Percentiles rank a stretch among this genome's conserved stretches.
These are phyloP conservation scores for Cyberlindnera xylosilytica DNA, from an alignment of 805 yeast genomes.

Conservation along the genomic window DNA sequence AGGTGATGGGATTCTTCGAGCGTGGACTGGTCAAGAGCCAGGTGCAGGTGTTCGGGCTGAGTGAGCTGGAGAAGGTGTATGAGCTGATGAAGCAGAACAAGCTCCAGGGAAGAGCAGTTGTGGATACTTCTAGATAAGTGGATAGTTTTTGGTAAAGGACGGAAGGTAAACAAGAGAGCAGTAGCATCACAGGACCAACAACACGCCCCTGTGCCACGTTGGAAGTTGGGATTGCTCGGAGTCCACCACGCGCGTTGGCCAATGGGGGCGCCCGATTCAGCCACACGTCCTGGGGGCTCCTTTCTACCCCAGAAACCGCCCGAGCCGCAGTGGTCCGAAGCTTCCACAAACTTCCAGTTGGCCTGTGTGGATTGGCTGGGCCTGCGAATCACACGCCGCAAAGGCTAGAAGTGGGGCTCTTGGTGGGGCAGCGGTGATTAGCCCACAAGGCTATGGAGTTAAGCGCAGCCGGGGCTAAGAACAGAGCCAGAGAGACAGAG, in stretches of 20 bases:
- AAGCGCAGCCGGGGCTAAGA: background rate
- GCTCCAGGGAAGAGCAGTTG: conserved; percentile 73
- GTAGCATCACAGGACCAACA: too few species aligned
- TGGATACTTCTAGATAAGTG: conserved; percentile 67
- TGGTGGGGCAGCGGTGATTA: too few species aligned
- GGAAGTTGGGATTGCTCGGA: background rate
- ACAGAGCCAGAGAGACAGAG: too few species aligned
- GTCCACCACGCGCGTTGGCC: conserved; percentile 2
- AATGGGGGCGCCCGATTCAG: conserved; percentile 4
- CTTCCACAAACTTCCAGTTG: too few species aligned
- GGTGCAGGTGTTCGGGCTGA: conserved; percentile 51
- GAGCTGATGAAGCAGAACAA: conserved; percentile 53
- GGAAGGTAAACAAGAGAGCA: too few species aligned
- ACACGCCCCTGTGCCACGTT: too few species aligned
- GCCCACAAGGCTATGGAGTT: background rate
- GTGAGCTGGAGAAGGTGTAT: conserved; percentile 48
- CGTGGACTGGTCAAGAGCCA: conserved; percentile 64
- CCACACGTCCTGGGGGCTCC: conserved; percentile 4
- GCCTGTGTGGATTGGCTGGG: too few species aligned
- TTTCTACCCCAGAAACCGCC: conserved; percentile 1
- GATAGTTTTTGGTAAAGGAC: too few species aligned
- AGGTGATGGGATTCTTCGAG: conserved; percentile 63
- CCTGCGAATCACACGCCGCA: too few species aligned
- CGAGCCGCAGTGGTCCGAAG: conserved; percentile 10
- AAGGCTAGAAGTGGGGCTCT: too few species aligned